Evolutionary conservation across 805 yeast genomes (phyloP).

Genomic region (Lachancea meyersii): DNA sequence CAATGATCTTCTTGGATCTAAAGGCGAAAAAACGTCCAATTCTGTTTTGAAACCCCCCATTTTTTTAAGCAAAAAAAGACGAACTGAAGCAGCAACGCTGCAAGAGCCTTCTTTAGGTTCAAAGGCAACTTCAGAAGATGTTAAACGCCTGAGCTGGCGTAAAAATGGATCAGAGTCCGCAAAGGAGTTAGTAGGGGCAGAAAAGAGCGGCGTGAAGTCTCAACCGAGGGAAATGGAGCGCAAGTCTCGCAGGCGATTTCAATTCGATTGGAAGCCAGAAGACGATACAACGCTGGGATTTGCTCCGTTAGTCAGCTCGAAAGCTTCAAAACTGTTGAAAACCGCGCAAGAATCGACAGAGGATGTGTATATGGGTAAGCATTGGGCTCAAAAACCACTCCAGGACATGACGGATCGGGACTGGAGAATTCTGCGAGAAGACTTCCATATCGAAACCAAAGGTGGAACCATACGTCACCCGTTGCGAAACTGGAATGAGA

Average conservation of each 20-base stretch:
- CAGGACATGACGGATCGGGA: slow-evolving; percentile 71
- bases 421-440: slow-evolving; percentile 84
- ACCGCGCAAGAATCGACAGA: slow-evolving; percentile 15
- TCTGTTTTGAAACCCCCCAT: slow-evolving; percentile 29
- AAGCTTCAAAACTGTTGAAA: slow-evolving; percentile 14
- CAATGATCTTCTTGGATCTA: slow-evolving; percentile 30
- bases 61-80: slow-evolving; percentile 43
- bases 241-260: slow-evolving; percentile 37
- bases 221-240: neutral
- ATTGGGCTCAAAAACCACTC: slow-evolving; percentile 66
- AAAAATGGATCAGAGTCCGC: neutral
- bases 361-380: slow-evolving; percentile 24
- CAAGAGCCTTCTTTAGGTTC: slow-evolving; percentile 11
- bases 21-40: neutral
- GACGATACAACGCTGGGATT: slow-evolving; percentile 57
- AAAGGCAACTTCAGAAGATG: neutral
- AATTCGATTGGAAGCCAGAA: slow-evolving; percentile 60
- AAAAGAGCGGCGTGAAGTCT: neutral
- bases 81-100: slow-evolving; percentile 34
- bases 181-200: neutral
- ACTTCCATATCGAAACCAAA: slow-evolving; percentile 57
- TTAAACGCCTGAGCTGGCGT: slow-evolving; percentile 1
- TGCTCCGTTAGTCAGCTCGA: slow-evolving; percentile 36
- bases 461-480: slow-evolving; percentile 46
- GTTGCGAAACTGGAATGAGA: slow-evolving; percentile 68